phyloP scores from a whole-genome alignment of 306 rosid genomes.

The Prunus campanulata region DNA sequence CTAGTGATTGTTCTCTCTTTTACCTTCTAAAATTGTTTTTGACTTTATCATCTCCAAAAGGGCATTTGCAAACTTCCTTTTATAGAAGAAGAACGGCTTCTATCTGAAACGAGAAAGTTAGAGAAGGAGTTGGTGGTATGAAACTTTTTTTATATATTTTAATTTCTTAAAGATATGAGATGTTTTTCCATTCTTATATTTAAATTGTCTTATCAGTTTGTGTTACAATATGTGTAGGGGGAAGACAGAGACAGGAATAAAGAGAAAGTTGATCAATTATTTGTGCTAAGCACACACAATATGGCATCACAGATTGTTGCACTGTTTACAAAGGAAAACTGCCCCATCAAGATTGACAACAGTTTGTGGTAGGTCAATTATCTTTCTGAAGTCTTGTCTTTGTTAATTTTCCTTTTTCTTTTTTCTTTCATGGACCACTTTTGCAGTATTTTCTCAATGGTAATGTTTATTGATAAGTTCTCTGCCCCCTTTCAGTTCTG shows the following conservation, averaged over 20 bases:
- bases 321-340: slow-evolving; percentile 4
- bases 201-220: background rate
- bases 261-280: slow-evolving; percentile 27
- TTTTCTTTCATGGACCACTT: background rate
- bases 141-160: background rate
- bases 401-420: background rate
- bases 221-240: slow-evolving; percentile 18
- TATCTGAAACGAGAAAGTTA: slow-evolving; percentile 38
- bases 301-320: slow-evolving; percentile 26
- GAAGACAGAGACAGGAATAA: slow-evolving; percentile 37
- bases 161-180: background rate
- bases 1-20: background rate
- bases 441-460: background rate
- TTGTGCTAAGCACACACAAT: slow-evolving; percentile 17
- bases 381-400: background rate
- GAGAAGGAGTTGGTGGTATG: slow-evolving; percentile 43
- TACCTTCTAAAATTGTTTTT: background rate
- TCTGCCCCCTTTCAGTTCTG: slow-evolving; percentile 24
- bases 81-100: slow-evolving; percentile 43
- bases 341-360: background rate
- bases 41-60: slow-evolving; percentile 15
- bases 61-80: slow-evolving; percentile 51
- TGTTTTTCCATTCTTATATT: background rate
- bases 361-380: slow-evolving; percentile 29
- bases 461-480: background rate